These are phyloP conservation scores for Lolium multiflorum DNA, from an alignment of 176 grass and related monocot genomes.

Conservation along the genomic window DNA sequence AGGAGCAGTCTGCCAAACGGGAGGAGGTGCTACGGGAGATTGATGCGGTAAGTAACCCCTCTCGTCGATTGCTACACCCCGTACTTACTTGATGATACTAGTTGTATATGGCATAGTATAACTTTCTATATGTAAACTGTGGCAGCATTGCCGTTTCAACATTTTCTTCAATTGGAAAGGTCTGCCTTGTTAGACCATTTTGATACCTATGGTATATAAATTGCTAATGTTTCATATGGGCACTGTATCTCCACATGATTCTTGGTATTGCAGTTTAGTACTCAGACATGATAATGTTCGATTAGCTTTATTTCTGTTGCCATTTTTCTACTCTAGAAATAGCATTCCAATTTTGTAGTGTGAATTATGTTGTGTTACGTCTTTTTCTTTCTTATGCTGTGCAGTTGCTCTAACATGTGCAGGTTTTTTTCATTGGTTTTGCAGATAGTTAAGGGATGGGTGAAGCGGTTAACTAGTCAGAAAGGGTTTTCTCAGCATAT, in stretches of 20 bases:
- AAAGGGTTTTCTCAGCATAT: constrained; percentile 84
- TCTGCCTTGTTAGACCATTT: neutral
- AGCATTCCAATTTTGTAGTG: neutral
- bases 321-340: neutral
- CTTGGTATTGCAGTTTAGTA: constrained; percentile 19
- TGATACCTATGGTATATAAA: neutral
- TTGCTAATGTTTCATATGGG: neutral
- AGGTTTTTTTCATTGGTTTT: constrained; percentile 32
- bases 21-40: constrained; percentile 81
- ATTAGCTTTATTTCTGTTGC: neutral
- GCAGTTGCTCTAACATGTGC: neutral
- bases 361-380: neutral
- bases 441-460: constrained; percentile 90
- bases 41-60: constrained; percentile 57
- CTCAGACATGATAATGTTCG: neutral
- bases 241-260: neutral
- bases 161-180: too few species aligned
- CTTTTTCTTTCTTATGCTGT: neutral
- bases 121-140: too few species aligned
- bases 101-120: too few species aligned
- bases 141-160: too few species aligned
- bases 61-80: neutral
- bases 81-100: neutral
- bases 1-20: constrained; percentile 74
- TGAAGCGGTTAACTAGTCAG: constrained; percentile 72